Evolutionary conservation across 306 rosid species (phyloP), one percentile per base, ranked within the genome.

Genomic region (Coriaria nepalensis): DNA sequence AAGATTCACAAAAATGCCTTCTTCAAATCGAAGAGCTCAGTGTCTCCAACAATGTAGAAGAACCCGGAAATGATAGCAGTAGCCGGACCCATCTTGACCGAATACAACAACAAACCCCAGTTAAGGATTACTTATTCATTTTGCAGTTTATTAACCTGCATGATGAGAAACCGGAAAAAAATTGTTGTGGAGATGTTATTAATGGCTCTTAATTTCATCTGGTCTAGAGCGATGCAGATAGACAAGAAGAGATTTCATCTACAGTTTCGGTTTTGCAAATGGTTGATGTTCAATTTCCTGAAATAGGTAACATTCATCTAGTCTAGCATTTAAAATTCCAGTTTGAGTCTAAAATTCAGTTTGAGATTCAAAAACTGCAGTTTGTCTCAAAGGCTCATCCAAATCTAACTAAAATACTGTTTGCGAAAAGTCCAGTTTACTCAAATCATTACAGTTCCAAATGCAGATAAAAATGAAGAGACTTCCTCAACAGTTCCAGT

Each of bases 221-320:
- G 73, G 68, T 73, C 66, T 85, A 90, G 87, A 79, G 76, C 65
- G 65, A 66, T 73, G 81, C 85, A 77, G 87, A 77, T 73, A 69
- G 52, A 63, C 47, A 57, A 42, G 59, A 50, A 20, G 79, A 76
- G 65, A 20, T 54, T 51, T 46, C 76, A 67, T 59, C 75, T 6
- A 53, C 50, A 54, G 51, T 49, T 56, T 52, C 67, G 36, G 55
- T 45, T 49, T 52, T 72, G 20, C 59, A 51, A 58, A 61, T 32
- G 33, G 47, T 50, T 61, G 63, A 57, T 37, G 34, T 52, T n/a
- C n/a, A n/a, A n/a, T n/a, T n/a, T n/a, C n/a, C n/a, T n/a, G n/a
- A n/a, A n/a, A n/a, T n/a, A n/a, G n/a, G n/a, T n/a, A n/a, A n/a
- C n/a, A n/a, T n/a, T n/a, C n/a, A n/a, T n/a, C n/a, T n/a, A n/a